These are phyloP conservation scores for Neophaeococcomyces aloes DNA, from an alignment of 2,329 filamentous ascomycete genomes.

Conservation along the genomic window DNA sequence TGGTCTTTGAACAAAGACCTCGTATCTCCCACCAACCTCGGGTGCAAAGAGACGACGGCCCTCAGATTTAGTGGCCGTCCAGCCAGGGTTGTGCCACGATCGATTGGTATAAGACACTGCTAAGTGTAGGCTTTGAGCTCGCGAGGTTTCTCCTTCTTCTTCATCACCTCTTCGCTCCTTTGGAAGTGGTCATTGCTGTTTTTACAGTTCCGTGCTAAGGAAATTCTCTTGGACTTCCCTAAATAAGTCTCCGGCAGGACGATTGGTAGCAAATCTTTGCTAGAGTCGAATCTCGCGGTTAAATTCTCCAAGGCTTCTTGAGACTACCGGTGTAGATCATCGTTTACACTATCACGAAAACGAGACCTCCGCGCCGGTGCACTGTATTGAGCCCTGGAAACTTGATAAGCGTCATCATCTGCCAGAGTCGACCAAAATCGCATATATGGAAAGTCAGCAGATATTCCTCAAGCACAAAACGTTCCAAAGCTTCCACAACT, in stretches of 20 bases:
- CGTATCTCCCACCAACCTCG: slow-evolving; percentile 34
- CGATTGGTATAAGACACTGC: no score
- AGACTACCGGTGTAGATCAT: neutral
- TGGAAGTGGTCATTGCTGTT: neutral
- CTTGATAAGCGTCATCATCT: neutral
- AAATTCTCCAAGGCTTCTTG: neutral
- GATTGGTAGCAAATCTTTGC: neutral
- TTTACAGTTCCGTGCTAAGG: neutral
- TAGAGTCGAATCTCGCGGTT: neutral
- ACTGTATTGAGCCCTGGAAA: neutral
- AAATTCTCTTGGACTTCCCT: neutral
- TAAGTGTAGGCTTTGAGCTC: no score
- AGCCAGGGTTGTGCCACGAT: slow-evolving; percentile 20
- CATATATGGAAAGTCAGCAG: neutral
- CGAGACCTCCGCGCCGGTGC: neutral
- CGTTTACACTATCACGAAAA: neutral
- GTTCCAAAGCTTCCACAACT: neutral
- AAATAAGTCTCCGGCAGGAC: neutral
- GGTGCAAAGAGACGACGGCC: slow-evolving; percentile 33
- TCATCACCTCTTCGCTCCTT: slow-evolving; percentile 1
- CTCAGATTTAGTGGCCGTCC: slow-evolving; percentile 29
- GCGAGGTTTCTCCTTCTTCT: neutral
- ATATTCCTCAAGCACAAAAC: neutral
- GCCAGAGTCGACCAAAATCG: neutral
- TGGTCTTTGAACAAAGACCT: slow-evolving; percentile 41